Base-by-base conservation (phyloP, 139 green algal genomes). In the Coccomyxa sp. region DNA sequence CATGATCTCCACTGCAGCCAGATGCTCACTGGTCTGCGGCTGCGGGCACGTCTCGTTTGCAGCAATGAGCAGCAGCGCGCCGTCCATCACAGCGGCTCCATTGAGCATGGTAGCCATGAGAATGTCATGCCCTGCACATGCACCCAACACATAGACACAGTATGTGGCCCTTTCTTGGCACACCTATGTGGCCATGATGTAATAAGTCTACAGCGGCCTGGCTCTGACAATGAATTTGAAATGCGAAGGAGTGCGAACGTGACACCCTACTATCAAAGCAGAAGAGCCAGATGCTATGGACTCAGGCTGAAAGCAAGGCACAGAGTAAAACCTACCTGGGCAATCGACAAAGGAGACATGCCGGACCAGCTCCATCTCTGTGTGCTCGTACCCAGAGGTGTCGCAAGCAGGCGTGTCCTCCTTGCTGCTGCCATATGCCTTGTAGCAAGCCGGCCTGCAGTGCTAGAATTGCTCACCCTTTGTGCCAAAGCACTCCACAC, bases 31-130 rank as follows among this genome's bases (percentile, higher is more conserved):
- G 18, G 95, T 83, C 64, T 83, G 79, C 14, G 97, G 97, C 89
- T 99, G 97, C 39, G 97, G 97, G 89, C 97, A 99, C 2, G 90
- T 91, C 88, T 99, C 97, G 82, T 99, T 99, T 71, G 95, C 96
- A 14, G 97, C 97, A 39, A 99, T 97, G 6, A 99, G 91, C 70
- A 99, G 93, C 80, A 99, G 86, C 16, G 97, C 97, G 69, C 97
- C 97, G 76, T 99, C 97, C 97, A 99, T 99, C 70, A 99, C 97
- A 7, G 97, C 97, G 12, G 97, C 97, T 34, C 97, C 97, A 89
- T 99, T 99, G 31, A 99, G 92, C 97, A 99, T 99, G 81, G 97
- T 99, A 16, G 97, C 97, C 97, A 99, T 99, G 68, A 99, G 94
- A 94, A 99, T 99, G 88, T 99, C 97, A 91, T 99, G 97, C 16